Conservation (phyloP, 495 filamentous ascomycete species). For the Penicillium parvum region DNA sequence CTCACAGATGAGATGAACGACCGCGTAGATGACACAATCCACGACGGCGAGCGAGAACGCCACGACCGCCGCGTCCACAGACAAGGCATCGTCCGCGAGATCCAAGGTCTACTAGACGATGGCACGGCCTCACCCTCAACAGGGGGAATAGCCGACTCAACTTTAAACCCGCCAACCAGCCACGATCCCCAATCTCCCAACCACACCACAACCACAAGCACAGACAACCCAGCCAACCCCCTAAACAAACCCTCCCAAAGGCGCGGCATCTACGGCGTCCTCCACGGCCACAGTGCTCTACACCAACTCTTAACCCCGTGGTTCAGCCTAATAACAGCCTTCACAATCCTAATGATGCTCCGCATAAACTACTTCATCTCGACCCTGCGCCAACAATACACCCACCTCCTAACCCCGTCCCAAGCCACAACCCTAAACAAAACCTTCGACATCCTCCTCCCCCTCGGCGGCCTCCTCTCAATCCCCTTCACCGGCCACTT, state of each 20-base stretch:
- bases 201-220: background rate
- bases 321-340: slow-evolving; percentile 82
- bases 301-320: slow-evolving; percentile 78
- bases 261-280: slow-evolving; percentile 80
- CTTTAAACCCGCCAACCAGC: slow-evolving; percentile 9
- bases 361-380: slow-evolving; percentile 98
- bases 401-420: slow-evolving; percentile 59
- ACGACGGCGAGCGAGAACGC: slow-evolving; percentile 51
- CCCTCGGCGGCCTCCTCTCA: slow-evolving; percentile 75
- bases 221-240: slow-evolving; percentile 3
- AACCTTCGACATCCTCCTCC: slow-evolving; percentile 85
- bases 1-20: slow-evolving; percentile 48
- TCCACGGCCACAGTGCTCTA: slow-evolving; percentile 69
- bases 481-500: slow-evolving; percentile 86
- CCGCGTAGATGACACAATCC: slow-evolving; percentile 51
- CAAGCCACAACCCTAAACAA: slow-evolving; percentile 68
- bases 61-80: slow-evolving; percentile 61
- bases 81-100: slow-evolving; percentile 65
- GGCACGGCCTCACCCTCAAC: slow-evolving; percentile 28
- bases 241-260: slow-evolving; percentile 45
- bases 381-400: slow-evolving; percentile 82
- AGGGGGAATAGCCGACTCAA: slow-evolving; percentile 7
- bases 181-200: background rate
- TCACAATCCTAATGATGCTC: slow-evolving; percentile 89
- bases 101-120: slow-evolving; percentile 62